Conservation (phyloP, 345 rosid genomes). For the Orychophragmus violaceus region DNA sequence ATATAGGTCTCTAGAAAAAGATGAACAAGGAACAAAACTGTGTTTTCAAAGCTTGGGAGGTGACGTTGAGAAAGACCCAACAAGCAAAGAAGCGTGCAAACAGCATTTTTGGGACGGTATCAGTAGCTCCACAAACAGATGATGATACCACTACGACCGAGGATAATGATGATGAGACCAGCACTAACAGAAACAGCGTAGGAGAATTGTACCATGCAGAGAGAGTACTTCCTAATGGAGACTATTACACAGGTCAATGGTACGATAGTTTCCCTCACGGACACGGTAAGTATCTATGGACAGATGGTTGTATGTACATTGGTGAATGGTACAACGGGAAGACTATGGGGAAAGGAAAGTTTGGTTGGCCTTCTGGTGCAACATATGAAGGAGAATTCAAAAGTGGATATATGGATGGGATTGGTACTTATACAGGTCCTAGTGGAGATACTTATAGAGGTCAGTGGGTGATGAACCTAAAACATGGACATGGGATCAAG, state of each 20-base stretch:
- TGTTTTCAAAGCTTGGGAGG: slow-evolving; percentile 88
- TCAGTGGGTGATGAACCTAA: slow-evolving; percentile 82
- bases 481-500: slow-evolving; percentile 75
- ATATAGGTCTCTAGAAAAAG: slow-evolving; percentile 11
- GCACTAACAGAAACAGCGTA: slow-evolving; percentile 10
- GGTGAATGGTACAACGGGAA: slow-evolving; percentile 89
- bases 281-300: slow-evolving; percentile 82
- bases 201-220: slow-evolving; percentile 54
- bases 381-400: slow-evolving; percentile 86
- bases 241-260: slow-evolving; percentile 87
- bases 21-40: slow-evolving; percentile 75
- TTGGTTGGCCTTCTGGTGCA: slow-evolving; percentile 91
- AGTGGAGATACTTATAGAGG: slow-evolving; percentile 67
- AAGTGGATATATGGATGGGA: slow-evolving; percentile 84
- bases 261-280: slow-evolving; percentile 74
- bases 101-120: slow-evolving; percentile 67
- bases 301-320: slow-evolving; percentile 82
- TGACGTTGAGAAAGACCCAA: slow-evolving; percentile 80
- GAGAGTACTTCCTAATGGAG: slow-evolving; percentile 72
- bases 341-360: slow-evolving; percentile 74
- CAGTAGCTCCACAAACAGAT: slow-evolving; percentile 50
- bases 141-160: slow-evolving; percentile 36
- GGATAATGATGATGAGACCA: slow-evolving; percentile 31
- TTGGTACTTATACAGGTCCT: slow-evolving; percentile 56
- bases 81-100: slow-evolving; percentile 88